Evolutionary conservation across 2,329 filamentous ascomycete species (phyloP).

Genomic region (Microascus cirrosus): DNA sequence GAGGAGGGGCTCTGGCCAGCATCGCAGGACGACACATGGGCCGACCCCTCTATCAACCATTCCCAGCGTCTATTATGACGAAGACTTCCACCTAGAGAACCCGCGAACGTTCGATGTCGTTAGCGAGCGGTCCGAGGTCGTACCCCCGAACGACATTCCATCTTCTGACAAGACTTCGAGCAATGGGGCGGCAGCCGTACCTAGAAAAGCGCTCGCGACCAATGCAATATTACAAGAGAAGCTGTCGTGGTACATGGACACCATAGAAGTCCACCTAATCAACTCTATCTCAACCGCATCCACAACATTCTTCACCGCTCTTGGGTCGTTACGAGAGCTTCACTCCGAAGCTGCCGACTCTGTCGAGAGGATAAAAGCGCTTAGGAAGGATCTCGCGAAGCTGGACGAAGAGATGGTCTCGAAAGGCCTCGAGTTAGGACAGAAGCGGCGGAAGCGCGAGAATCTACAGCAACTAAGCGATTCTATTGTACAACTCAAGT

Average conservation of each 20-base stretch:
- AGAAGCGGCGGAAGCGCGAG: slow-evolving; percentile 68
- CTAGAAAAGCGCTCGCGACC: slow-evolving; percentile 80
- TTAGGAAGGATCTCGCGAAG: slow-evolving; percentile 68
- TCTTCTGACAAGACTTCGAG: slow-evolving; percentile 42
- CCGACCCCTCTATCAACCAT: slow-evolving; percentile 86
- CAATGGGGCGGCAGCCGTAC: slow-evolving; percentile 44
- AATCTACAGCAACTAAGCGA: slow-evolving; percentile 76
- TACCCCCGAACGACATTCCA: slow-evolving; percentile 42
- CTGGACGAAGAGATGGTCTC: slow-evolving; percentile 82
- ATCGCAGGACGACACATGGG: slow-evolving; percentile 53
- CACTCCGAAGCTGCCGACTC: slow-evolving; percentile 89
- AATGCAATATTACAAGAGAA: slow-evolving; percentile 98
- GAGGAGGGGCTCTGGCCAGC: slow-evolving; percentile 34
- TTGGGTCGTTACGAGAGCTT: slow-evolving; percentile 81
- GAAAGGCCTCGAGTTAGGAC: slow-evolving; percentile 74
- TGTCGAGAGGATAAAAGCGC: slow-evolving; percentile 69
- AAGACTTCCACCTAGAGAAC: slow-evolving; percentile 90
- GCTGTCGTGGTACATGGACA: slow-evolving; percentile 99
- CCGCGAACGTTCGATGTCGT: slow-evolving; percentile 94
- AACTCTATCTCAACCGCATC: slow-evolving; percentile 93
- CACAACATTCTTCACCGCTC: slow-evolving; percentile 87
- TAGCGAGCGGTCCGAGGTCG: slow-evolving; percentile 91
- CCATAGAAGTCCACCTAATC: slow-evolving; percentile 92
- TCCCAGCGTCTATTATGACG: slow-evolving; percentile 86
- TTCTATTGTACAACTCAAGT: slow-evolving; percentile 71